These are phyloP conservation scores for Stephanodiscus minutulus DNA, from an alignment of 108 stramenopile genomes.

Conservation along the genomic window DNA sequence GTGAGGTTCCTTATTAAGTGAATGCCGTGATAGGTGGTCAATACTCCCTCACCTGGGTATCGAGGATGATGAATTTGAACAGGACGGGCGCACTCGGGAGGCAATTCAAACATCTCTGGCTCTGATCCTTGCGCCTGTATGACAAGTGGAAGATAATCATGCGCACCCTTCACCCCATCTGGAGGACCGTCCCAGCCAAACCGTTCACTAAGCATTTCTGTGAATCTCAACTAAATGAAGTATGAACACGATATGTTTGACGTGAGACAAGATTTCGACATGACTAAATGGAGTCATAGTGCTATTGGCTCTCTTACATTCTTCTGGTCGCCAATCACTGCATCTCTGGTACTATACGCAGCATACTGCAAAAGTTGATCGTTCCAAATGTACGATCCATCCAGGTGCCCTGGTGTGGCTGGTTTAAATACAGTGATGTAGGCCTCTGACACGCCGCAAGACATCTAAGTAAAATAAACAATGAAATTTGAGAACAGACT, in stretches of 20 bases:
- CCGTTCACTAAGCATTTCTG: conserved; percentile 20
- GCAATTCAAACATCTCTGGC: conserved; percentile 26
- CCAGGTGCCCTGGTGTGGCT: conserved; percentile 25
- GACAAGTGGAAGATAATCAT: conserved; percentile 20
- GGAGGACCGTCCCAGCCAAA: conserved; percentile 24
- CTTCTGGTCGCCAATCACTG: conserved; percentile 31
- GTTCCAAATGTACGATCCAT: conserved; percentile 46
- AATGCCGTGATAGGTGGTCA: too few relatives aligned
- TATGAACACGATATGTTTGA: background rate
- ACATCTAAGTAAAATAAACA: background rate
- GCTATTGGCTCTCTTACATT: conserved; percentile 10
- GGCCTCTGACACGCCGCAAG: conserved; percentile 28
- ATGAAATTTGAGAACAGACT: background rate
- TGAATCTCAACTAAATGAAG: conserved; percentile 13
- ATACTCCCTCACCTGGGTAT: background rate
- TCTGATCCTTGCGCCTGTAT: conserved; percentile 4
- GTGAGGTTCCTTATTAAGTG: too few relatives aligned
- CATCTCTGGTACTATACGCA: conserved; percentile 22
- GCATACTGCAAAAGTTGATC: conserved; percentile 47
- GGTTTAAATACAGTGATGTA: conserved; percentile 48
- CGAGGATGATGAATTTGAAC: conserved; percentile 26
- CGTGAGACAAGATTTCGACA: background rate
- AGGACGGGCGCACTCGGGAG: conserved; percentile 19
- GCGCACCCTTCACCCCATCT: background rate
- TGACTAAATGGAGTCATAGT: background rate